Conservation (phyloP, 75 land plant genomes). For the Gnetum montanum region DNA sequence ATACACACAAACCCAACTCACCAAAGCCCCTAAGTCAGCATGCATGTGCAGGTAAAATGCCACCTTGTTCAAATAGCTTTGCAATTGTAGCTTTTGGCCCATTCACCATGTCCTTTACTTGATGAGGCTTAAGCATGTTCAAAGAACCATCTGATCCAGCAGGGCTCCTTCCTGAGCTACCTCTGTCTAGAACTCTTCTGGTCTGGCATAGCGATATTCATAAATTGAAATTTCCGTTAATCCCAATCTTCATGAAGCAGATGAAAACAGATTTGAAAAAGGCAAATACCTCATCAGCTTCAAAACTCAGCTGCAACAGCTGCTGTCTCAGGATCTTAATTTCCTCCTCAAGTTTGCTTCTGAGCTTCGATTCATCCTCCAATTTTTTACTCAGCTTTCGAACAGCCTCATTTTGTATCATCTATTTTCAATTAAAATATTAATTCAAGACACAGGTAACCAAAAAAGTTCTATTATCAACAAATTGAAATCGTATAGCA, state of each 20-base stretch:
- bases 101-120: slow-evolving; percentile 35
- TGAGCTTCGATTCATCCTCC: slow-evolving; percentile 65
- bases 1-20: too few species aligned
- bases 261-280: background rate
- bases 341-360: slow-evolving; percentile 69
- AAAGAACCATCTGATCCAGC: slow-evolving; percentile 33
- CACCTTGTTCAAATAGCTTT: slow-evolving; percentile 89
- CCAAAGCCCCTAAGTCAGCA: background rate
- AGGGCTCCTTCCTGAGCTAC: slow-evolving; percentile 37
- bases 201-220: slow-evolving; percentile 23
- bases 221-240: too few species aligned
- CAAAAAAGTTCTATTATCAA: too few species aligned
- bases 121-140: slow-evolving; percentile 35
- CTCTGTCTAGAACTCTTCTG: slow-evolving; percentile 62
- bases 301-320: slow-evolving; percentile 55
- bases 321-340: slow-evolving; percentile 57
- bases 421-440: slow-evolving; percentile 18
- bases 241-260: slow-evolving; percentile 1
- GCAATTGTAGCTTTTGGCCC: slow-evolving; percentile 71
- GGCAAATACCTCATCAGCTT: slow-evolving; percentile 31
- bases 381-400: slow-evolving; percentile 51
- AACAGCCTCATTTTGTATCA: slow-evolving; percentile 52
- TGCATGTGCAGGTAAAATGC: too few species aligned
- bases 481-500: background rate
- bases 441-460: too few species aligned